These are phyloP conservation scores for Ceriops zippeliana DNA, from an alignment of 345 rosid genomes.

Conservation along the genomic window DNA sequence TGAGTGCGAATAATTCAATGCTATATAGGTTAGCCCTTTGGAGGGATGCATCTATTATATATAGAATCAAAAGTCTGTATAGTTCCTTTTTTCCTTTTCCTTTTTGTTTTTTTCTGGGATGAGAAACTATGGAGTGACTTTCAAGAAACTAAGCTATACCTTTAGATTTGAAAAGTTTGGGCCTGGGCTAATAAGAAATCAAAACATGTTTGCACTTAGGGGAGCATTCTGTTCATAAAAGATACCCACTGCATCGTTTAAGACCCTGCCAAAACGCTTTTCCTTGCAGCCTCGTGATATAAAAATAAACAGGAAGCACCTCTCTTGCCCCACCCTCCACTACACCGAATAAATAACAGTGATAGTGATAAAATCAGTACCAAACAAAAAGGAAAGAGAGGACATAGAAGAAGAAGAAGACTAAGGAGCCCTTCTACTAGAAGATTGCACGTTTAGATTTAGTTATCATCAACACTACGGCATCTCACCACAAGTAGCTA, in stretches of 20 bases:
- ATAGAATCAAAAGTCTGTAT: slow-evolving; percentile 22
- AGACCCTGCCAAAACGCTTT: background rate
- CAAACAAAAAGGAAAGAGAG: too few relatives aligned
- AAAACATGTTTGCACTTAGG: background rate
- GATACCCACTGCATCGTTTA: too few relatives aligned
- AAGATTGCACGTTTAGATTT: too few relatives aligned
- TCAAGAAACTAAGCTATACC: slow-evolving; percentile 51
- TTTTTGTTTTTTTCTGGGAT: background rate
- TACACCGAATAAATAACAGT: too few relatives aligned
- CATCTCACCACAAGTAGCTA: too few relatives aligned
- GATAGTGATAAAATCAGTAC: too few relatives aligned
- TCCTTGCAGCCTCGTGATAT: background rate
- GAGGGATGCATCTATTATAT: slow-evolving; percentile 25
- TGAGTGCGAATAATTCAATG: slow-evolving; percentile 39
- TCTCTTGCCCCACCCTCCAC: too few relatives aligned
- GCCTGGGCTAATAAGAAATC: background rate
- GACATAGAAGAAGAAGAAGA: background rate
- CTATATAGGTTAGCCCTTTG: slow-evolving; percentile 22
- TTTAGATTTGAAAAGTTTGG: slow-evolving; percentile 2
- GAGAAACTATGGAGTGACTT: slow-evolving; percentile 46
- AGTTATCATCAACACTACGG: too few relatives aligned
- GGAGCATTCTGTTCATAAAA: slow-evolving; percentile 6
- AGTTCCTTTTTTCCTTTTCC: too few relatives aligned
- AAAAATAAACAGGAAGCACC: too few relatives aligned
- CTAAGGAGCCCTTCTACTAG: too few relatives aligned